phyloP scores from a whole-genome alignment of 2,329 filamentous ascomycete species.

The Pezicula neosporulosa region DNA sequence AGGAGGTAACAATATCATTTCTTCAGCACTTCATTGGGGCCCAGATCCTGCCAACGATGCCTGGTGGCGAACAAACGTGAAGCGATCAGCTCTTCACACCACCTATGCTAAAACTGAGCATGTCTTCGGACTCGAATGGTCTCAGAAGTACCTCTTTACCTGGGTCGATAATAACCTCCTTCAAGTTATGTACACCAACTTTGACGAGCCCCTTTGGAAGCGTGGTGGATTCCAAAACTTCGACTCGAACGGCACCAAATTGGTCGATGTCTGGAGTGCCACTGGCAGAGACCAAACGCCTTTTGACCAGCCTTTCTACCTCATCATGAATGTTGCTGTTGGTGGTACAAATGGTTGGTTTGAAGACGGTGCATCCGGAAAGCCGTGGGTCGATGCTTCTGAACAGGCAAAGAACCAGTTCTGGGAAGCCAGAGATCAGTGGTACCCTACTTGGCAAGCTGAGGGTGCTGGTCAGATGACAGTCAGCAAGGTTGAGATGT shows the following conservation, averaged over 20 bases:
- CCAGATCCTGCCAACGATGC: constrained; percentile 69
- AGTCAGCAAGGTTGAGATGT: constrained; percentile 67
- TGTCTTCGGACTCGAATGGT: constrained; percentile 82
- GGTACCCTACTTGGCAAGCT: constrained; percentile 68
- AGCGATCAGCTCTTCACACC: constrained; percentile 70
- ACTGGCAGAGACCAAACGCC: constrained; percentile 62
- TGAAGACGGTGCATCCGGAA: constrained; percentile 63
- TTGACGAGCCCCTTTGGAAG: constrained; percentile 64
- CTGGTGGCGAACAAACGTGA: constrained; percentile 82
- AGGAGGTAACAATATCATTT: constrained; percentile 78
- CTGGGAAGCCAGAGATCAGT: constrained; percentile 63
- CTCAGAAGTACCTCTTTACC: constrained; percentile 82
- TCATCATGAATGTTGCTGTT: constrained; percentile 73
- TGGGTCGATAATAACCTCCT: constrained; percentile 78
- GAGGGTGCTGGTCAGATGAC: constrained; percentile 58
- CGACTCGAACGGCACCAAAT: constrained; percentile 61
- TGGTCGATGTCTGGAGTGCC: constrained; percentile 60
- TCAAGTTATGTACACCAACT: constrained; percentile 77
- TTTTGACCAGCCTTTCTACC: constrained; percentile 73
- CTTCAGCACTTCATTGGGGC: constrained; percentile 80
- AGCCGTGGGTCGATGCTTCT: constrained; percentile 75
- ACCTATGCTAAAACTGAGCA: constrained; percentile 69
- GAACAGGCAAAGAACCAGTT: constrained; percentile 70
- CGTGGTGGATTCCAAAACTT: constrained; percentile 65
- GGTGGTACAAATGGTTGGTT: constrained; percentile 85